Base-by-base conservation (phyloP, 805 yeast genomes). In the Yamadazyma laniorum region DNA sequence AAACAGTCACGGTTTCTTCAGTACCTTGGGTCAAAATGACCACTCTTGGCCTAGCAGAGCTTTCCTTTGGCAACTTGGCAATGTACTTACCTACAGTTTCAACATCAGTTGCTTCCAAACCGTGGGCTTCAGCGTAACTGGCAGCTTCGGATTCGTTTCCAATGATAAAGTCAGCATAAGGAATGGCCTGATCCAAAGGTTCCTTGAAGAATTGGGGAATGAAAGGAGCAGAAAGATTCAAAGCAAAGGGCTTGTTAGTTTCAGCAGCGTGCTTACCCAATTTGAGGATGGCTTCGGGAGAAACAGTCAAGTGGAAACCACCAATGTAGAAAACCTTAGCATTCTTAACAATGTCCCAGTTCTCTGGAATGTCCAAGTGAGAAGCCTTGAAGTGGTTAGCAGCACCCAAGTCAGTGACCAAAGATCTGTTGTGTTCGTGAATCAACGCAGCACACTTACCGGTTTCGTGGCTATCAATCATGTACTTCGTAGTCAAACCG, bases 381-480 rank as follows among this genome's bases (percentile, higher is more conserved):
- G 78, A 78, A 35, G 91, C 82, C 58, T 84, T 85, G 82, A 89
- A 93, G 66, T 88, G 95, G 74, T 93, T 93, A 52, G 99, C 99
- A 52, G 99, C 99, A 55, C 87, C 96, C 56, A 93, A 77, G 61
- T 93, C 98, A 32, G 99, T 93, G 48, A 80, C 97, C 60, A 93
- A 73, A 18, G 97, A 91, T 70, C 99, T 82, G 78, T 89, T 70
- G 58, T 75, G 77, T 40, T 93, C 95, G 40, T 80, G 80, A 63
- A 93, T 85, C 61, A 93, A 75, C 48, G 96, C 98, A 39, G 97
- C 99, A 74, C 99, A 93, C 64, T 91, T 91, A 59, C 99, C 99
- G 43, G 99, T 93, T 53, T 89, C 85, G 50, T 75, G 61, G 29
- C 75, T 76, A 61, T 84, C 89, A 53, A 86, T 80, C 76, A 82